Evolutionary conservation across 192 early-diverging fungal species (phyloP), one percentile per base, ranked within the genome.

Genomic region (Coemansia sp.): DNA sequence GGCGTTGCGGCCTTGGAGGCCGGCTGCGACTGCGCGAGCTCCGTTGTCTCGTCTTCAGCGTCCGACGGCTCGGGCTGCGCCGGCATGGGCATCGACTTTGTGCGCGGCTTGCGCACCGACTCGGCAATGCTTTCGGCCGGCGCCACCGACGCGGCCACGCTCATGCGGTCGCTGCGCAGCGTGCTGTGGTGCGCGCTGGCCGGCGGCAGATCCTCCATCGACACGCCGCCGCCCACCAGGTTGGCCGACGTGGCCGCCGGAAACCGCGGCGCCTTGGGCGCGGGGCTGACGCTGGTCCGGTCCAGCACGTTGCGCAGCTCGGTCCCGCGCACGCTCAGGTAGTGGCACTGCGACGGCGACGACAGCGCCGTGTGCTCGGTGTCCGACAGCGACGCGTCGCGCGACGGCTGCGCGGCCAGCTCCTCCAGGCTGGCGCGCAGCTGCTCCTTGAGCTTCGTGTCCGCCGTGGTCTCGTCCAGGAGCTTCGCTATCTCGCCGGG

Each of bases 281-380:
- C 72, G 7, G 65, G 72, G 41, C 72, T 75, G 19, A 64, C 39
- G 35, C 72, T 75, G 8, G 72, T 68, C 30, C 72, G 61, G 35
- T 75, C 72, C 15, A 69, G 50, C 46, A 65, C 66, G 36, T 63
- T 62, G 55, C 65, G 65, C 28, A 75, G 65, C 62, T 75, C 72
- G 1, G 72, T 75, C 19, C 60, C 66, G 40, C 72, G 72, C 30
- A 75, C 57, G 46, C 72, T 69, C 32, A 75, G 40, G 42, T 75
- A 75, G 14, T 67, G 60, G 3, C 50, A 53, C 50, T 62, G 62
- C 28, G 61, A 63, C 9, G 57, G 60, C 14, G 70, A 44, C 28
- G 58, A 58, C 3, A 51, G 11, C 14, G 51, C 45, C 8, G 69
- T 49, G 9, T 60, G 62, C 55, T 75, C 72, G n/a, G 60, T 34